These are phyloP conservation scores for Lasiodiplodia hormozganensis DNA, from an alignment of 2,329 filamentous ascomycete genomes.

Conservation along the genomic window DNA sequence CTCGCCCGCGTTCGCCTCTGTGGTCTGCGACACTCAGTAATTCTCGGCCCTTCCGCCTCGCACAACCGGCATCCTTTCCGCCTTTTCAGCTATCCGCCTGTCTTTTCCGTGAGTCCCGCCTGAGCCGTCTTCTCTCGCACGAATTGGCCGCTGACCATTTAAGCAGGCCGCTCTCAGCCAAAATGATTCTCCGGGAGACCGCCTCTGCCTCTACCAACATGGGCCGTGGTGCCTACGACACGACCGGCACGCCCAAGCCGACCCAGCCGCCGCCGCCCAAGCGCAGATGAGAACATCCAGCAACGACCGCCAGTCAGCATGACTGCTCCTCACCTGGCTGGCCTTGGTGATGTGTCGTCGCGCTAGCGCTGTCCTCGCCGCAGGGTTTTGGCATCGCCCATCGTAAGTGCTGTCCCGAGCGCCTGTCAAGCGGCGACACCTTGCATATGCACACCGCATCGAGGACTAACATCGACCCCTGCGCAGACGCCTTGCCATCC, in stretches of 20 bases:
- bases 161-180: constrained; percentile 35
- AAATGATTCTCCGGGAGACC: constrained; percentile 54
- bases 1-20: constrained; percentile 18
- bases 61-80: constrained; percentile 15
- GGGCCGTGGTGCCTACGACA: constrained; percentile 58
- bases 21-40: constrained; percentile 23
- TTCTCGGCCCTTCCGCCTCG: constrained; percentile 5
- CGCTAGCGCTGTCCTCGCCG: constrained; percentile 19
- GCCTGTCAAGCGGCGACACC: constrained; percentile 28
- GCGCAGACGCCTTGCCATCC: constrained; percentile 29
- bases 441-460: constrained; percentile 28
- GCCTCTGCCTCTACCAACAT: constrained; percentile 51
- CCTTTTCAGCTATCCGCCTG: constrained; percentile 18
- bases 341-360: constrained; percentile 26
- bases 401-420: constrained; percentile 21
- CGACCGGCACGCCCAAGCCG: constrained; percentile 56
- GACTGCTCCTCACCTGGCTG: constrained; percentile 27
- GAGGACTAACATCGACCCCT: constrained; percentile 22
- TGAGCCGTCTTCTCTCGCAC: constrained; percentile 30
- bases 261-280: constrained; percentile 50
- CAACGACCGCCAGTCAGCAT: constrained; percentile 11
- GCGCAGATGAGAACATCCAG: constrained; percentile 38
- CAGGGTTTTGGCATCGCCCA: constrained; percentile 25
- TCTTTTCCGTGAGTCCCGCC: constrained; percentile 31
- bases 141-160: constrained; percentile 33